Conservation (phyloP, 2,329 filamentous ascomycete genomes). For the Paracoccidioides brasiliensis region DNA sequence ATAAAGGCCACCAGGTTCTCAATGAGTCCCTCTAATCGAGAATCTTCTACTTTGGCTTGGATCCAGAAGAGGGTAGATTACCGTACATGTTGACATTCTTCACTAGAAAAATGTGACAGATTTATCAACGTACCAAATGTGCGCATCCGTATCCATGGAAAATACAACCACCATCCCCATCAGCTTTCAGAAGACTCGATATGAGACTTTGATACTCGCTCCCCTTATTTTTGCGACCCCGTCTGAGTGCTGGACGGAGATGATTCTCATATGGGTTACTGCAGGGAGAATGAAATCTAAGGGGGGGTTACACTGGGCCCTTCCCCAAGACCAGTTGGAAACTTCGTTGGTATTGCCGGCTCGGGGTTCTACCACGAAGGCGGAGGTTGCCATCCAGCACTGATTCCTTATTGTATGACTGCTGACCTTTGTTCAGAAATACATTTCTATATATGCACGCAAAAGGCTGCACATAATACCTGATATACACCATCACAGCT, state of each 20-base stretch:
- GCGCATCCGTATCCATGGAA: not conserved
- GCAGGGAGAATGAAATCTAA: not conserved
- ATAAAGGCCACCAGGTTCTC: not conserved
- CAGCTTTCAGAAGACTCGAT: not conserved
- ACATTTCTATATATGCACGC: not conserved
- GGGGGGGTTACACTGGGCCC: not conserved
- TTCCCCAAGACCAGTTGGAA: not conserved
- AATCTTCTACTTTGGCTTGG: not conserved
- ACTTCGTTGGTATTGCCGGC: not conserved
- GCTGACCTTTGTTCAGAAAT: not conserved
- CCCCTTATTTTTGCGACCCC: not conserved
- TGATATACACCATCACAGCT: not conserved
- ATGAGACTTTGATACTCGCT: not conserved
- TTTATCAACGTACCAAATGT: not conserved
- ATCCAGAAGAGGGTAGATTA: not conserved
- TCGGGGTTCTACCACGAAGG: not conserved
- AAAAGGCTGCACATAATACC: not conserved
- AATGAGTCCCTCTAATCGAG: not conserved
- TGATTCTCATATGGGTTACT: conserved; percentile 1
- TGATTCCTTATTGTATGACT: not conserved
- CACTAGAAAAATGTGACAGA: not conserved
- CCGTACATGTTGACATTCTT: not conserved
- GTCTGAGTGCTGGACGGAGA: not conserved
- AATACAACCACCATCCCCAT: not conserved
- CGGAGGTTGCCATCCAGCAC: not conserved